Evolutionary conservation across 2,329 filamentous ascomycete species (phyloP), one percentile per base, ranked within the genome.

Genomic region (Fusarium anguioides): DNA sequence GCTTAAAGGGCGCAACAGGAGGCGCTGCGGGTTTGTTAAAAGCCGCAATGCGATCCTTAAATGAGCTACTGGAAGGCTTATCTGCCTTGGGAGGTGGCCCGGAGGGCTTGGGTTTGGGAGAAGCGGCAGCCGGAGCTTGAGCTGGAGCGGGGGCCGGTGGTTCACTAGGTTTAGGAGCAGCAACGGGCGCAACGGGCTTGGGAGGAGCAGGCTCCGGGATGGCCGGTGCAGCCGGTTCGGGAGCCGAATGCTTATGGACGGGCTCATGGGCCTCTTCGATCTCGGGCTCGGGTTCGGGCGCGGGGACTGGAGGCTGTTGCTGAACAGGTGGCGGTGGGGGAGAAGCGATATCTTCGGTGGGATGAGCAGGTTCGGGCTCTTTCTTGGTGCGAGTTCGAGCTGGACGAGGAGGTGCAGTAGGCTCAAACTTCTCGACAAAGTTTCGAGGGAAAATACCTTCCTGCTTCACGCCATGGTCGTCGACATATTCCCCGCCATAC

Each of bases 371-470:
- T 54, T 79, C 76, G 24, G 74, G 67, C 31, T 80, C 78, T 76
- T 88, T 91, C 82, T 91, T 94, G 50, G 86, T 81, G 69, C 92
- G 89, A 17, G 87, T 83, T 74, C 96, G 89, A 66, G 87, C 86
- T 58, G 96, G 96, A 60, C 96, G 89, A 61, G 94, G 93, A 61
- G 96, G 96, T 66, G 95, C 91, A 56, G 89, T 91, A 35, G 96
- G 96, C 78, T 98, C 95, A 80, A 93, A 96, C 81, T 91, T 93
- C 80, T 99, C 96, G 75, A 99, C 96, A 77, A 99, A 99, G 81
- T 98, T 99, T 77, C 91, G 91, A 49, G 94, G 95, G 79, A 97
- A 98, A 73, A 97, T 91, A 70, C 95, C 95, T 75, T 94, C 89
- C 76, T 89, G 87, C 79, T 90, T 93, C 66, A 79, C 81, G 56